Evolutionary conservation across 148 eudicot genomes (phyloP), one percentile per base, ranked within the genome.

Genomic region (Selenicereus undatus): DNA sequence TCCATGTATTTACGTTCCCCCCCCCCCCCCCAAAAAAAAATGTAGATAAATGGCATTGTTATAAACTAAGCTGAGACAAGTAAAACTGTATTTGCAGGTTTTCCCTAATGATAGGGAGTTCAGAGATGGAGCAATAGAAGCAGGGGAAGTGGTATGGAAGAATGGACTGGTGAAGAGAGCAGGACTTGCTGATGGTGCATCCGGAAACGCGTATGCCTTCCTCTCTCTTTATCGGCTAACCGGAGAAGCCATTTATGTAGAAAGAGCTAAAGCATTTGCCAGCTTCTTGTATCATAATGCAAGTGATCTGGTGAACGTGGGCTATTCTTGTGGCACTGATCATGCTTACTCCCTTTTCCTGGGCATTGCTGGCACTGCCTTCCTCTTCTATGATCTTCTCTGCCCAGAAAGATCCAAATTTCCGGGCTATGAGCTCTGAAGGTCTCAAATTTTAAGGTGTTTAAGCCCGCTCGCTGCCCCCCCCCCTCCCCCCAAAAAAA

Each of bases 111-210:
- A 88, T 1, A 82, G 92, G 80, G 97, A 93, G 9, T 90, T 91
- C 73, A 92, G 93, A 4, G 87, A 89, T 74, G 95, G 93, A 5
- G 97, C 97, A 11, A 88, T 89, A 45, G 92, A 93, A 86, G 97
- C 93, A 66, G 97, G 95, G 76, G 97, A 91, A 79, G 97, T 93
- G 3, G 95, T 91, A 64, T 93, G 97, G 97, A 93, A 93, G 80
- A 90, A 84, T 52, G 97, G 95, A 56, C 75, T 93, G 78, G 84
- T 90, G 29, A 87, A 91, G 86, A 93, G 86, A 78, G 87, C 81
- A 8, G 95, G 93, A 29, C 89, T 93, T 1, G 93, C 91, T 0
- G 94, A 93, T 76, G 97, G 95, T 5, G 84, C 85, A 16, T 81
- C 92, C 26, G 97, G 95, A 51, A 93, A 93, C 65, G 95, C 90